Base-by-base conservation (phyloP, 352 stramenopile species). In the Phytophthora sansomeana region DNA sequence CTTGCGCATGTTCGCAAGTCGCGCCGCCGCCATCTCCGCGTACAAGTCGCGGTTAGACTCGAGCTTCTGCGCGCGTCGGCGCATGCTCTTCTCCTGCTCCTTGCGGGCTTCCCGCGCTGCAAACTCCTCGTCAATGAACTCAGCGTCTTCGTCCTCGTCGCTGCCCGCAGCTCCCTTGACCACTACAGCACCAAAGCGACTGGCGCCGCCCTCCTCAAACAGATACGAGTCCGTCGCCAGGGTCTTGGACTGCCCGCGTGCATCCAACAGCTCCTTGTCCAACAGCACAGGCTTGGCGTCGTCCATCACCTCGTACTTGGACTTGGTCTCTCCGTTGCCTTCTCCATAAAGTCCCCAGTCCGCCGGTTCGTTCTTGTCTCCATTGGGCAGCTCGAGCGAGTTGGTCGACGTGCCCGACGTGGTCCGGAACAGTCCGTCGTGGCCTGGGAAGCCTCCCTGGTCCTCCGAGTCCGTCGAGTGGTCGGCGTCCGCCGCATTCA, bases 1-100 rank as follows among this genome's bases (percentile, higher is more conserved):
- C 58, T 92, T 89, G 49, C 83, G 77, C 81, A 92, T 89, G 10
- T 55, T 66, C 8, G 60, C 64, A 9, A 92, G 72, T 17, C 83
- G 78, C 29, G 80, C 80, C 0, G 83, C 83, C 9, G 83, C 79
- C 82, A 92, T 91, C 50, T 90, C 81, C 5, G 83, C 83, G 63
- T 89, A 90, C 59, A 85, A 36, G 52, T 92, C 82, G 24, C 80
- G 77, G 55, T 92, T 92, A 41, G 74, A 85, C 62, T 92, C 83
- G 49, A 92, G 76, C 38, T 92, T 92, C 62, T 87, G 80, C 21
- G 72, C 74, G 16, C 80, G 80, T 16, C 75, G 73, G 36, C 73
- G 68, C 67, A 75, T 72, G 26, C 81, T 70, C 61, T 87, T 88
- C 50, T 89, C 73, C 46, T 83, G 83, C 38, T 87, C 56, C 67